A percentile compares a stretch with the other conserved stretches of the same genome.
phyloP scores from a whole-genome alignment of 2,329 filamentous ascomycete genomes.

The Tympanopsis confertula region DNA sequence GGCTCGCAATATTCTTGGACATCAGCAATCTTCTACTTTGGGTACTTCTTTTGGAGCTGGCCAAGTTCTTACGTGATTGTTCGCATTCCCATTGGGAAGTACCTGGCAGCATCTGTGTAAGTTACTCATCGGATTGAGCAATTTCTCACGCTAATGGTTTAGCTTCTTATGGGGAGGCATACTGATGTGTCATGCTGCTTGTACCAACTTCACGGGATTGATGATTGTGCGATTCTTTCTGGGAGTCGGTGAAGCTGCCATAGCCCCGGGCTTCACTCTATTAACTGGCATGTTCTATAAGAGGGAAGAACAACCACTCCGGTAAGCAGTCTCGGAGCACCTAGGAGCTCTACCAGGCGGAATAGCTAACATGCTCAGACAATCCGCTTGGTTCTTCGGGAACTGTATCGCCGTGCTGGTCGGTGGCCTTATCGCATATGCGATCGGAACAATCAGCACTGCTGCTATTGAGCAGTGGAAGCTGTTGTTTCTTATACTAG shows the following conservation, averaged over 20 bases:
- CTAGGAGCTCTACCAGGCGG: no score
- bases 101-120: conserved; percentile 8
- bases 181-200: conserved; percentile 17
- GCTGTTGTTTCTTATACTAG: conserved; percentile 16
- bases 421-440: conserved; percentile 2
- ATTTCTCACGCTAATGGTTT: no score
- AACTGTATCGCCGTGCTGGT: conserved; percentile 1
- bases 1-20: conserved; percentile 12
- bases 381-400: conserved; percentile 1
- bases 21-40: conserved; percentile 16
- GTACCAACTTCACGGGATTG: conserved; percentile 10
- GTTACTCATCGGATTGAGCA: no score
- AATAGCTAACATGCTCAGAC: no score
- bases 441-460: conserved; percentile 8
- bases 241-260: conserved; percentile 14
- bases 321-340: no score
- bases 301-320: conserved; percentile 1
- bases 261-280: conserved; percentile 11
- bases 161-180: conserved; percentile 18
- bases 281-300: conserved; percentile 9
- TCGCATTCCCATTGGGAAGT: neutral
- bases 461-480: conserved; percentile 16
- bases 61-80: conserved; percentile 11
- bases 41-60: conserved; percentile 14
- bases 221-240: conserved; percentile 8